Evolutionary conservation across 306 rosid genomes (phyloP), one percentile per base, ranked within the genome.

Genomic region (Prunus mongolica): DNA sequence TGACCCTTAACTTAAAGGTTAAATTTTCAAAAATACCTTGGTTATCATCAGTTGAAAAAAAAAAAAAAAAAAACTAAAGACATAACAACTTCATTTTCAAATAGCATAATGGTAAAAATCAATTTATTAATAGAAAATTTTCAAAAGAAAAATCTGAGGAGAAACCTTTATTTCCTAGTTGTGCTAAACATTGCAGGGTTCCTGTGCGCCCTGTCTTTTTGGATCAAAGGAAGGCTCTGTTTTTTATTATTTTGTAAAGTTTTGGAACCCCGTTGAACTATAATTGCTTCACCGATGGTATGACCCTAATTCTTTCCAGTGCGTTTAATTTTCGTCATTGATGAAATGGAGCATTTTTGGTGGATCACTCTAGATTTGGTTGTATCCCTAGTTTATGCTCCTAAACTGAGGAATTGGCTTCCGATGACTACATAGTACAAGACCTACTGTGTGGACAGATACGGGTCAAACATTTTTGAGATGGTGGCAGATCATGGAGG

Each of bases 381-480:
- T 87, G 96, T 73, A 55, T 86, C 96, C 89, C 46, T 89, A 84
- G 91, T 86, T 79, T 54, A 76, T 86, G 93, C 93, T 94, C 96
- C 93, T 61, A 94, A 78, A 94, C 73, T 69, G 74, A 85, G 69
- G 27, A 81, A 76, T 79, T 94, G 98, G 98, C 91, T 90, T 94
- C 58, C 27, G 95, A 94, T 94, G 98, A 94, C 96, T 86, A 85
- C 93, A 85, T 82, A 82, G 92, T 85, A 81, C 67, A 79, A 94
- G 98, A 77, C 67, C 72, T 87, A 61, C 91, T 88, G 82, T 88
- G 97, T 87, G 98, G 98, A 94, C 97, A 94, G 98, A 94, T 94
- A 91, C 97, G 95, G 96, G 97, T 82, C 97, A 92, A 80, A 91
- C 82, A 78, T 82, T 67, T 2, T 69, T 38, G 46, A 62, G 11